Percentiles rank a stretch among this genome's conserved stretches.
Conservation (phyloP, 1,139 yeast genomes). For the Torulaspora pretoriensis region DNA sequence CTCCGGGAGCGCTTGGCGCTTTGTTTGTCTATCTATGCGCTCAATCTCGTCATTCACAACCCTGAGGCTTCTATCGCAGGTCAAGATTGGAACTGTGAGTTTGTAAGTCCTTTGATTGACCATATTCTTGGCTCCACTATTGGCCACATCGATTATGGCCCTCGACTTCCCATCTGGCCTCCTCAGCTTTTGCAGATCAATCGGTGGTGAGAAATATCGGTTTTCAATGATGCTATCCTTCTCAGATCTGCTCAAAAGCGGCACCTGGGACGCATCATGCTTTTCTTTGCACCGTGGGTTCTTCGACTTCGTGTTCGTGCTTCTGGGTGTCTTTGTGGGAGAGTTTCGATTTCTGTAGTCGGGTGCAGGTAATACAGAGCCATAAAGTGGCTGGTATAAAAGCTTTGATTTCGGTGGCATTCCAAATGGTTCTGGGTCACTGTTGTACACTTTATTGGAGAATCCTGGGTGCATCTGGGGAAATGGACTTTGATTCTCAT, state of each 20-base stretch:
- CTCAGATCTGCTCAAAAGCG: neutral
- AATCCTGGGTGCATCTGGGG: neutral
- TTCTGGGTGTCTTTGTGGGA: slow-evolving; percentile 1
- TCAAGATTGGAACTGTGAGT: slow-evolving; percentile 15
- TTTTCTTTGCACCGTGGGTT: slow-evolving; percentile 10
- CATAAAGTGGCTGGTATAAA: neutral
- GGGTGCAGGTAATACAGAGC: neutral
- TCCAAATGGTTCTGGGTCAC: neutral
- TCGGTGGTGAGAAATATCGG: slow-evolving; percentile 14
- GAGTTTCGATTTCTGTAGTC: neutral
- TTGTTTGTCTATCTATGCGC: slow-evolving; percentile 5
- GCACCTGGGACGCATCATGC: slow-evolving; percentile 7
- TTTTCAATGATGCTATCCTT: slow-evolving; percentile 3
- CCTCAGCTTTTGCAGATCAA: slow-evolving; percentile 9
- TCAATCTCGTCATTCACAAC: slow-evolving; percentile 10
- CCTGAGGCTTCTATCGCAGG: slow-evolving; percentile 8
- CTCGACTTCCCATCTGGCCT: slow-evolving; percentile 13
- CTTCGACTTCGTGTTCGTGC: slow-evolving; percentile 1
- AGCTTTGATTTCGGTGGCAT: neutral
- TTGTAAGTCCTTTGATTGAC: slow-evolving; percentile 11
- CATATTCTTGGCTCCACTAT: slow-evolving; percentile 5
- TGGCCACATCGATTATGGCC: slow-evolving; percentile 16
- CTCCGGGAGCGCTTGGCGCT: slow-evolving; percentile 7
- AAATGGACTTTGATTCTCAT: neutral
- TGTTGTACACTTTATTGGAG: neutral